Evolutionary conservation across 2,329 filamentous ascomycete genomes (phyloP).

Genomic region (Aspergillus tanneri): DNA sequence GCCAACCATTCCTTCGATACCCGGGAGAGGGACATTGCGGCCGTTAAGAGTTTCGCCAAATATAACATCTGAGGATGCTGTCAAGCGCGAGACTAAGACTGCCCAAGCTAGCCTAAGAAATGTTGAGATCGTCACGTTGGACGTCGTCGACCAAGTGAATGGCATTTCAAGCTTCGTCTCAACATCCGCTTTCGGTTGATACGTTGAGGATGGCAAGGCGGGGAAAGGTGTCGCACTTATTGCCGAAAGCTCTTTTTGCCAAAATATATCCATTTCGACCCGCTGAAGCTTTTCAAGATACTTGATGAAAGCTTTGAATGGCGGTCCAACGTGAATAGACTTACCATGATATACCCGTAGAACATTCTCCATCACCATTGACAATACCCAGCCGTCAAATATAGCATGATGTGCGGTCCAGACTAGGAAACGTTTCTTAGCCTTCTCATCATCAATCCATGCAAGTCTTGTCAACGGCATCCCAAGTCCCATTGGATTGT

Average conservation of each 20-base stretch:
- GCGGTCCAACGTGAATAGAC: slow-evolving; percentile 19
- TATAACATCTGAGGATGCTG: slow-evolving; percentile 39
- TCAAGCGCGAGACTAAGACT: slow-evolving; percentile 39
- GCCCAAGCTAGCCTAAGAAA: slow-evolving; percentile 47
- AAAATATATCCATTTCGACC: slow-evolving; percentile 41
- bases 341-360: slow-evolving; percentile 6
- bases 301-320: slow-evolving; percentile 41
- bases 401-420: slow-evolving; percentile 48
- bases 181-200: slow-evolving; percentile 14
- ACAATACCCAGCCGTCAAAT: slow-evolving; percentile 40
- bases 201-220: slow-evolving; percentile 30
- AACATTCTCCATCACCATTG: slow-evolving; percentile 14
- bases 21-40: slow-evolving; percentile 39
- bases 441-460: slow-evolving; percentile 13
- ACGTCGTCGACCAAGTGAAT: slow-evolving; percentile 3
- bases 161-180: slow-evolving; percentile 3
- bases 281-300: slow-evolving; percentile 41
- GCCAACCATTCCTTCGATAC: slow-evolving; percentile 46
- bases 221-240: slow-evolving; percentile 47
- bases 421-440: slow-evolving; percentile 34
- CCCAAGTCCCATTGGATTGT: slow-evolving; percentile 20
- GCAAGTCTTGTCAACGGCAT: slow-evolving; percentile 19
- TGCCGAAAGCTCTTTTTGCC: slow-evolving; percentile 43
- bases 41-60: slow-evolving; percentile 48
- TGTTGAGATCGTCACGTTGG: slow-evolving; percentile 39